Percentiles rank a stretch among this genome's conserved stretches.
Conservation (phyloP, 768 basidiomycete species). For the Tricholoma terreum region DNA sequence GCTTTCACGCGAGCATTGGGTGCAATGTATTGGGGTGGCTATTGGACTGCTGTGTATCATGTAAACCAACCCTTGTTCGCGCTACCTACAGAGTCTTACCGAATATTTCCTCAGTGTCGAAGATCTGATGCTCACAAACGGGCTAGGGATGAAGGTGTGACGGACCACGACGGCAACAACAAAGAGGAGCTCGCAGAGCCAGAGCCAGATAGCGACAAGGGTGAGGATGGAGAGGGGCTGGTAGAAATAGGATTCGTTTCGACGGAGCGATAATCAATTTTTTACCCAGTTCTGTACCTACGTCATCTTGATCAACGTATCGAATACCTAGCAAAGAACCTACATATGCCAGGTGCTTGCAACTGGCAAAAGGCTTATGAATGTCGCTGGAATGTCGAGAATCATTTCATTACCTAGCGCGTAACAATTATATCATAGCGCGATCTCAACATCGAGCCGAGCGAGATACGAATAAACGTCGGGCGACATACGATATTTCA, state of each 20-base stretch:
- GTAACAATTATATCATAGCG: conserved; percentile 43
- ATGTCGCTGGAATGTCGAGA: background rate
- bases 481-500: conserved; percentile 86
- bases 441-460: conserved; percentile 81
- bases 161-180: conserved; percentile 14
- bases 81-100: background rate
- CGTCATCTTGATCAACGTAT: background rate
- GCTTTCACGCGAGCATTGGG: conserved; percentile 71
- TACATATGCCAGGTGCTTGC: too few species aligned
- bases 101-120: conserved; percentile 29
- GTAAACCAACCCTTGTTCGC: conserved; percentile 36
- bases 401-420: background rate
- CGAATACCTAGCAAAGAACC: too few species aligned
- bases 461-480: conserved; percentile 90
- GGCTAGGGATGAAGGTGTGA: conserved; percentile 14
- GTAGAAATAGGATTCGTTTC: conserved; percentile 31
- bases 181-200: conserved; percentile 5
- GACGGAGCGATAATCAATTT: conserved; percentile 35
- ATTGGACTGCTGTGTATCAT: conserved; percentile 86
- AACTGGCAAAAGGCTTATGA: too few species aligned
- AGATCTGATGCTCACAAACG: conserved; percentile 20
- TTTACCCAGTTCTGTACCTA: background rate
- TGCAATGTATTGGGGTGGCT: conserved; percentile 86
- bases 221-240: conserved; percentile 28
- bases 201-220: conserved; percentile 15